These are phyloP conservation scores for Dactylellina sp. DNA, from an alignment of 2,329 filamentous ascomycete species.

Conservation along the genomic window DNA sequence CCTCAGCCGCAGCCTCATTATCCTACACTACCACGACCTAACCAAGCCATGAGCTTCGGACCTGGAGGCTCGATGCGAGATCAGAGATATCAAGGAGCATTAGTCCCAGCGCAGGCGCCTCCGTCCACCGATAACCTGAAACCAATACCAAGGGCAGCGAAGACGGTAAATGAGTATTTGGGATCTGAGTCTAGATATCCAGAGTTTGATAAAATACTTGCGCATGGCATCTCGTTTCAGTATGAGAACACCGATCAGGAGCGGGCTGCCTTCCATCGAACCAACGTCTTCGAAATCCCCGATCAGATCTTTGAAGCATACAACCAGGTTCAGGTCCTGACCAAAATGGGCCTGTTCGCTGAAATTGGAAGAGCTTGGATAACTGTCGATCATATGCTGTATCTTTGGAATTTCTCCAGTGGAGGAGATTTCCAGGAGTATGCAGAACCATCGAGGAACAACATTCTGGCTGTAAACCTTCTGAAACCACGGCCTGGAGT, in stretches of 20 bases:
- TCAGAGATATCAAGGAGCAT: conserved; percentile 48
- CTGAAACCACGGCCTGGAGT: conserved; percentile 86
- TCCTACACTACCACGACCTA: conserved; percentile 26
- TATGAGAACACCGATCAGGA: conserved; percentile 66
- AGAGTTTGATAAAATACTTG: conserved; percentile 87
- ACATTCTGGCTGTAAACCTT: conserved; percentile 90
- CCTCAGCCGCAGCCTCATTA: conserved; percentile 43
- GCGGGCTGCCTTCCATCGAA: conserved; percentile 90
- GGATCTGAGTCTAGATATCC: conserved; percentile 83
- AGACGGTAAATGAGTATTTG: conserved; percentile 83
- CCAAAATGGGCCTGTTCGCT: conserved; percentile 94
- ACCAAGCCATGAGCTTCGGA: conserved; percentile 32
- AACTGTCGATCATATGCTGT: conserved; percentile 92
- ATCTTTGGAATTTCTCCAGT: conserved; percentile 97
- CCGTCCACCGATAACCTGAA: conserved; percentile 65
- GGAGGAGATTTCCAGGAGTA: conserved; percentile 60
- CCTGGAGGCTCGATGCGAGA: conserved; percentile 45
- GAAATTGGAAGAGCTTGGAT: conserved; percentile 96
- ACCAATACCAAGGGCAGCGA: conserved; percentile 82
- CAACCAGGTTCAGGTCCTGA: conserved; percentile 85
- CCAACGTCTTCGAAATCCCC: conserved; percentile 87
- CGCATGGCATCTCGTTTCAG: conserved; percentile 69
- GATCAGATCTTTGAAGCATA: conserved; percentile 93
- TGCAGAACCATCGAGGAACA: conserved; percentile 66
- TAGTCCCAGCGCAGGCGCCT: conserved; percentile 45